These are phyloP conservation scores for Pseudopyrenochaeta lycopersici DNA, from an alignment of 2,329 filamentous ascomycete genomes.

Conservation along the genomic window DNA sequence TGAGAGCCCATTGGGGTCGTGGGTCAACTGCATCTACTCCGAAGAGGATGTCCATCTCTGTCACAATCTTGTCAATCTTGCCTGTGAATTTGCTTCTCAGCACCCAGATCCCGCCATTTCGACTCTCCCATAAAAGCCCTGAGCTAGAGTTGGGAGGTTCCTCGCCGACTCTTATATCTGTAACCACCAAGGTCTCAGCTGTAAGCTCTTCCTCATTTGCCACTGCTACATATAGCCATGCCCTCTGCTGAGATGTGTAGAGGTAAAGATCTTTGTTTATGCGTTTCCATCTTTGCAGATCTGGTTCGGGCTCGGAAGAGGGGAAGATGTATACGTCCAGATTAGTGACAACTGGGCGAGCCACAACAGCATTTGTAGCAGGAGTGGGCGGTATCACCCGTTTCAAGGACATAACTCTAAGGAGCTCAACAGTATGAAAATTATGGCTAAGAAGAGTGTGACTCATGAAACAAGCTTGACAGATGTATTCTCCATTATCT, in stretches of 20 bases:
- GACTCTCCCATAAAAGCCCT: conserved; percentile 74
- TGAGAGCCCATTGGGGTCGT: conserved; percentile 80
- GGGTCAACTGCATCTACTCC: conserved; percentile 89
- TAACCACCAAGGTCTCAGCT: conserved; percentile 74
- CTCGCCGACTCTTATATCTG: conserved; percentile 78
- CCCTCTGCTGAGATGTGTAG: conserved; percentile 13
- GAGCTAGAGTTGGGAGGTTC: conserved; percentile 68
- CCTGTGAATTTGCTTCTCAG: conserved; percentile 65
- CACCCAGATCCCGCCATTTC: conserved; percentile 79
- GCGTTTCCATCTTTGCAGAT: conserved; percentile 28
- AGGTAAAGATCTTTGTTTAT: conserved; percentile 27
- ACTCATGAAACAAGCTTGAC: too few relatives aligned
- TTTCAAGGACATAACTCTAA: too few relatives aligned
- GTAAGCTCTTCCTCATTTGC: conserved; percentile 74
- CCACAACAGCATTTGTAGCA: neutral
- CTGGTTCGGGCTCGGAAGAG: conserved; percentile 29
- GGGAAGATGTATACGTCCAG: conserved; percentile 36
- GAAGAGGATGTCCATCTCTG: conserved; percentile 85
- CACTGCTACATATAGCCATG: conserved; percentile 20
- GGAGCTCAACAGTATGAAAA: too few relatives aligned
- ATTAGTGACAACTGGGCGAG: conserved; percentile 38
- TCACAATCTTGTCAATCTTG: conserved; percentile 75
- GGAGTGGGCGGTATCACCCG: neutral
- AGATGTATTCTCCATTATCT: too few relatives aligned
- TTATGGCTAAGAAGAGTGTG: too few relatives aligned